Evolutionary conservation across 2,329 filamentous ascomycete species (phyloP), one percentile per base, ranked within the genome.

Genomic region (Colletotrichum horii): DNA sequence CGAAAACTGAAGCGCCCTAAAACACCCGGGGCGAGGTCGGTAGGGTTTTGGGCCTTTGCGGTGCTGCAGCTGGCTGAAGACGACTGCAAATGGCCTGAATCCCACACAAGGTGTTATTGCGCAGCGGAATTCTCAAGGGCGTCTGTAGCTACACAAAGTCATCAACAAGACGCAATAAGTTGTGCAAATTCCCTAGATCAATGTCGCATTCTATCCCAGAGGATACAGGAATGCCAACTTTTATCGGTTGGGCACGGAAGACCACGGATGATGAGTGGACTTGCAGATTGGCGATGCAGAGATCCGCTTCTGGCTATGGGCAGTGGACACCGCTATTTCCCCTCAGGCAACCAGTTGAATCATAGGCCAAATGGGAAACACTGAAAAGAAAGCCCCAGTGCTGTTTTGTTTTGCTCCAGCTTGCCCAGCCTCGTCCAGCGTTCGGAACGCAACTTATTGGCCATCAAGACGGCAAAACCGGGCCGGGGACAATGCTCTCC

Each of bases 251-350:
- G 55, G 61, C 52, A 74, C 28, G 55, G 58, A 70, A 55, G 55
- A 30, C n/a, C 16, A 62, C 34, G 34, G 48, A 32, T n/a, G 24
- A 55, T 43, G 24, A 55, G 43, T 55, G 32, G 24, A 67, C 38
- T 55, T 38, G 32, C 48, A 61, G 66, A 24, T 43, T 26, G 36
- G 55, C 9, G 73, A 66, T 56, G 38, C 62, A 30, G 68, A 75
- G 62, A 72, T 75, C 72, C 68, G 69, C 72, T 48, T 72, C 62
- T 43, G 38, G n/a, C 38, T 19, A 43, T 43, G 38, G 38, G n/a
- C 19, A 11, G 38, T 43, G 38, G 73, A 72, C 73, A 75, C 73
- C 73, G 73, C 69, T 72, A 62, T 72, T 73, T 67, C n/a, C 32
- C 22, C 43, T 22, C 66, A 32, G 43, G 30, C 56, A n/a, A 34